A percentile compares a stretch with the other conserved stretches of the same genome.
Evolutionary conservation across 345 rosid species (phyloP).

Genomic region (Trapa incisa): DNA sequence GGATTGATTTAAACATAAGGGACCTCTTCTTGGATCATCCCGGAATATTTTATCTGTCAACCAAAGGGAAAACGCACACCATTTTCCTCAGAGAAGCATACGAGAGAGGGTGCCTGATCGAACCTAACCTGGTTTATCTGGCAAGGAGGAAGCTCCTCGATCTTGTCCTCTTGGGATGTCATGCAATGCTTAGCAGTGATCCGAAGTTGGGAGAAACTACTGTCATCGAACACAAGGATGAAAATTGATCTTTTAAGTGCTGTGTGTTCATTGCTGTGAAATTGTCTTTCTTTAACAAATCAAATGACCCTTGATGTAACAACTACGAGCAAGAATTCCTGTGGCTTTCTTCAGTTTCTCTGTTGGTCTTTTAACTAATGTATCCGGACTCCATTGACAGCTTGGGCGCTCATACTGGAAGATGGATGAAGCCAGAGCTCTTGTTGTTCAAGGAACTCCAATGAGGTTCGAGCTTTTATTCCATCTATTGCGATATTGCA

Average conservation of each 20-base stretch:
- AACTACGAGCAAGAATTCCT: neutral
- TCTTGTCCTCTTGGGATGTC: constrained; percentile 67
- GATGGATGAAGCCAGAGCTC: neutral
- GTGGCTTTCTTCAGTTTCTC: neutral
- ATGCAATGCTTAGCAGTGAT: constrained; percentile 3
- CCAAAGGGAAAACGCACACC: constrained; percentile 72
- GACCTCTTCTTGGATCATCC: constrained; percentile 92
- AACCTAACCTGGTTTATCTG: constrained; percentile 56
- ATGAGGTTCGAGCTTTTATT: neutral
- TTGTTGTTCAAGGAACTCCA: neutral
- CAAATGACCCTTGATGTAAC: neutral
- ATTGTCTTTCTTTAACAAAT: neutral
- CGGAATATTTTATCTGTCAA: constrained; percentile 69
- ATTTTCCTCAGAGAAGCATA: constrained; percentile 84
- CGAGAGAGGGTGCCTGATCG: constrained; percentile 53
- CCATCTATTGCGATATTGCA: neutral
- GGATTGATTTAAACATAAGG: constrained; percentile 69
- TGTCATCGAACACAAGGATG: neutral
- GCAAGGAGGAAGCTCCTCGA: constrained; percentile 72
- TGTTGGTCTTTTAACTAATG: neutral
- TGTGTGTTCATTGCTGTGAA: neutral
- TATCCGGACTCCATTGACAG: neutral
- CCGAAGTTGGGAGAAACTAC: neutral
- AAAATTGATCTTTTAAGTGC: neutral
- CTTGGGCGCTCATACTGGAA: neutral